These are phyloP conservation scores for Crithidia bombi DNA, from an alignment of 208 protist genomes.

Conservation along the genomic window DNA sequence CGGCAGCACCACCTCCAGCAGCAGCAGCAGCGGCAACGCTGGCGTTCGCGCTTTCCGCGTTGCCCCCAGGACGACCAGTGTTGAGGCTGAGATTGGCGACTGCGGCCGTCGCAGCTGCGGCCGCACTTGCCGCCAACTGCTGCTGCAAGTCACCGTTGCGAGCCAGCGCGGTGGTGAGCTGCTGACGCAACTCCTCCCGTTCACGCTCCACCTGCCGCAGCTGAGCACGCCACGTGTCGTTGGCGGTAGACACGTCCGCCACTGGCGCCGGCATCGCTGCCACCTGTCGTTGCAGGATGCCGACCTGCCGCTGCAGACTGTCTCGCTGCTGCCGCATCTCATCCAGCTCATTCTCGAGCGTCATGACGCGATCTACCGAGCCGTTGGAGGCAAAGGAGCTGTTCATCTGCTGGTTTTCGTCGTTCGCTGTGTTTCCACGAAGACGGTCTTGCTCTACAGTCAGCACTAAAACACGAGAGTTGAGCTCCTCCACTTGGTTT, in stretches of 20 bases:
- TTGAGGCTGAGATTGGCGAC: constrained; percentile 1
- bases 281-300: constrained; percentile 66
- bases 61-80: background rate
- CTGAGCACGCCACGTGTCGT: constrained; percentile 53
- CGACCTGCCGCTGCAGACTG: constrained; percentile 56
- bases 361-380: constrained; percentile 63
- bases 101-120: background rate
- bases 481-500: constrained; percentile 61
- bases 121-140: constrained; percentile 14
- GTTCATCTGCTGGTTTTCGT: constrained; percentile 34
- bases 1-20: background rate
- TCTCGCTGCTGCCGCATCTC: constrained; percentile 64
- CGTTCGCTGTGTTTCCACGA: constrained; percentile 30
- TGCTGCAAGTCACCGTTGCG: constrained; percentile 32
- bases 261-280: constrained; percentile 36
- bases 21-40: background rate
- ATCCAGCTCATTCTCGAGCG: constrained; percentile 74
- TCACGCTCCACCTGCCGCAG: constrained; percentile 66
- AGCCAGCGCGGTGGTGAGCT: constrained; percentile 46
- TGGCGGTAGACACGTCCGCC: constrained; percentile 33
- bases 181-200: constrained; percentile 55
- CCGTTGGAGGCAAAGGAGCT: constrained; percentile 65
- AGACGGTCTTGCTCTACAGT: constrained; percentile 37
- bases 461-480: constrained; percentile 46
- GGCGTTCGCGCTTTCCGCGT: background rate